These are phyloP conservation scores for Brassica hybrid DNA, from an alignment of 441 rosid species.

Conservation along the genomic window DNA sequence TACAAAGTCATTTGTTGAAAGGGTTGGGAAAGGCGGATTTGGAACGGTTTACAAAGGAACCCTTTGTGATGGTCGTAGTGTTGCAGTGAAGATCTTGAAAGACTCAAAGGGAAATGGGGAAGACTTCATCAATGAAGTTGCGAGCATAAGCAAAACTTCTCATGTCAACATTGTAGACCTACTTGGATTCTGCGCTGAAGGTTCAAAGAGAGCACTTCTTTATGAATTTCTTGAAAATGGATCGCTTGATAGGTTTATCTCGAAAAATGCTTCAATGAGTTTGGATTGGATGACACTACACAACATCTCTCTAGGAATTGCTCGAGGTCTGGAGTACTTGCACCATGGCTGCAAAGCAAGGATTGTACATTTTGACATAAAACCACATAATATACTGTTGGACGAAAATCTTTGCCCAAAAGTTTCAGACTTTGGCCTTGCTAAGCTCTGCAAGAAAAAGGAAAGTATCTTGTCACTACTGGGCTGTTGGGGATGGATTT, in stretches of 20 bases:
- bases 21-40: not conserved
- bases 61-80: slow-evolving; percentile 36
- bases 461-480: slow-evolving; percentile 38
- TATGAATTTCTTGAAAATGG: slow-evolving; percentile 18
- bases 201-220: slow-evolving; percentile 19
- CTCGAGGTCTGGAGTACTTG: slow-evolving; percentile 54
- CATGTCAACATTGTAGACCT: slow-evolving; percentile 25
- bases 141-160: slow-evolving; percentile 25
- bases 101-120: slow-evolving; percentile 17
- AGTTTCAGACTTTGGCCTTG: slow-evolving; percentile 53
- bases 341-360: slow-evolving; percentile 56
- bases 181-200: slow-evolving; percentile 19
- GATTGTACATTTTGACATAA: slow-evolving; percentile 65
- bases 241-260: slow-evolving; percentile 23
- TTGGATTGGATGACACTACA: not conserved
- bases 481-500: too few relatives aligned
- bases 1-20: not conserved
- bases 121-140: slow-evolving; percentile 32
- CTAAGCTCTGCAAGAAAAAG: slow-evolving; percentile 37
- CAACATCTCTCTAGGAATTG: not conserved
- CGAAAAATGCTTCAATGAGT: not conserved
- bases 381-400: slow-evolving; percentile 56
- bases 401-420: slow-evolving; percentile 48
- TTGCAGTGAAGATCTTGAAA: slow-evolving; percentile 47
- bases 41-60: too few relatives aligned